Conservation (phyloP, 2,329 filamentous ascomycete species). For the Cytospora piceicola region DNA sequence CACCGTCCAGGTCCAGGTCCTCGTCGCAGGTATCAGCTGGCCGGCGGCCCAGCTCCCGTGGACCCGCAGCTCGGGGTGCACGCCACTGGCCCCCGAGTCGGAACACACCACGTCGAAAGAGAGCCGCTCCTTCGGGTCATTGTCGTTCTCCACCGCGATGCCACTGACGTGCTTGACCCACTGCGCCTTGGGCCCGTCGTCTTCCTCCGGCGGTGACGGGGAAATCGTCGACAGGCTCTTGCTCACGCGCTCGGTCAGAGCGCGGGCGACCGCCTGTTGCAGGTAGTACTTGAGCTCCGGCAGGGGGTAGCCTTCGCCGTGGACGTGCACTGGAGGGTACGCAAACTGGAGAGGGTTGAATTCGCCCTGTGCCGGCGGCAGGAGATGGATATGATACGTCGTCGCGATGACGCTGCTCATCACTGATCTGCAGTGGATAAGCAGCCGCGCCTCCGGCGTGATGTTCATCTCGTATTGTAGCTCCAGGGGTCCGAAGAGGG, state of each 20-base stretch:
- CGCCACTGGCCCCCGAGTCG: background rate
- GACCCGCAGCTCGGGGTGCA: constrained; percentile 28
- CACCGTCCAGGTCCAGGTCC: constrained; percentile 31
- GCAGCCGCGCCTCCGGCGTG: constrained; percentile 47
- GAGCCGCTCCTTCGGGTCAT: constrained; percentile 19
- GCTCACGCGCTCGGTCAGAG: constrained; percentile 42
- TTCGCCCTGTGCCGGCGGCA: constrained; percentile 39
- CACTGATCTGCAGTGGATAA: constrained; percentile 50
- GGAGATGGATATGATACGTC: constrained; percentile 47
- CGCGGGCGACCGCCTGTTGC: constrained; percentile 46
- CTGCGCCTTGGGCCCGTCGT: constrained; percentile 16
- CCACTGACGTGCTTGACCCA: constrained; percentile 42
- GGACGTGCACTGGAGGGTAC: constrained; percentile 47
- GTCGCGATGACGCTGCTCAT: constrained; percentile 50
- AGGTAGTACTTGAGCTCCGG: constrained; percentile 52
- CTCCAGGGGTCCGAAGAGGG: constrained; percentile 48
- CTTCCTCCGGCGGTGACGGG: constrained; percentile 12
- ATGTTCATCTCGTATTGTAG: constrained; percentile 51
- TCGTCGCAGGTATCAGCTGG: constrained; percentile 9
- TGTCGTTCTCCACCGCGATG: constrained; percentile 31
- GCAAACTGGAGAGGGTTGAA: constrained; percentile 41
- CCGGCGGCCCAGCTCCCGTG: constrained; percentile 28
- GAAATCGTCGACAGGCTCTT: constrained; percentile 37
- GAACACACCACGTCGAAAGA: constrained; percentile 26
- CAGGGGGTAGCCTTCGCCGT: constrained; percentile 49